A percentile compares a stretch with the other conserved stretches of the same genome.
Conservation (phyloP, 2,329 filamentous ascomycete species). For the Colletotrichum tropicicola region DNA sequence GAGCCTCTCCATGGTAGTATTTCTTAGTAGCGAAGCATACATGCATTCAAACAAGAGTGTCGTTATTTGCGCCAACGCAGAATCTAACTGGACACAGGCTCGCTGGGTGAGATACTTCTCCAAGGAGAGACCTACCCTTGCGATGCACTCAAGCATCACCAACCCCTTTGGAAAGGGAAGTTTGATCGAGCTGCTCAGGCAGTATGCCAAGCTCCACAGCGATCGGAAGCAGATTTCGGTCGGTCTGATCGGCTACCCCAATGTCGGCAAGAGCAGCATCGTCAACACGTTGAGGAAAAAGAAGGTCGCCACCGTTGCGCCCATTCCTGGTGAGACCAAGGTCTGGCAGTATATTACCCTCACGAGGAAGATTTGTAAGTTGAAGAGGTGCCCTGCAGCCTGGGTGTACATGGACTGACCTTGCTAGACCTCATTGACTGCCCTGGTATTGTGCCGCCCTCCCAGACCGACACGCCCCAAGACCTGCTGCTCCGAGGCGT, state of each 20-base stretch:
- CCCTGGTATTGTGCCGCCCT: constrained; percentile 94
- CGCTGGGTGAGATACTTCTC: constrained; percentile 90
- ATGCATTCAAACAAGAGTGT: constrained; percentile 41
- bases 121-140: constrained; percentile 91
- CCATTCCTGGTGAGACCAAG: constrained; percentile 96
- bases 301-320: constrained; percentile 91
- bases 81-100: constrained; percentile 67
- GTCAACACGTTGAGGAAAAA: constrained; percentile 97
- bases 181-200: constrained; percentile 87
- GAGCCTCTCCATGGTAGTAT: constrained; percentile 65
- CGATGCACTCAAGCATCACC: constrained; percentile 93
- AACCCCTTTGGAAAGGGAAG: constrained; percentile 98
- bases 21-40: constrained; percentile 99
- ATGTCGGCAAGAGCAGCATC: constrained; percentile 94
- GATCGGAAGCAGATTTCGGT: constrained; percentile 93
- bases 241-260: constrained; percentile 83
- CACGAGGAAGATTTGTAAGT: constrained; percentile 80
- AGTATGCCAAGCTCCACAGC: constrained; percentile 90
- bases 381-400: too few species aligned
- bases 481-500: constrained; percentile 92
- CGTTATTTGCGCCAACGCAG: constrained; percentile 15
- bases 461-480: constrained; percentile 81
- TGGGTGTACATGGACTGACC: neutral
- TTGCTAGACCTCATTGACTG: constrained; percentile 83
- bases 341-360: constrained; percentile 98